These are phyloP conservation scores for Chytriomyces sp. DNA, from an alignment of 192 early-diverging fungal genomes.

Conservation along the genomic window DNA sequence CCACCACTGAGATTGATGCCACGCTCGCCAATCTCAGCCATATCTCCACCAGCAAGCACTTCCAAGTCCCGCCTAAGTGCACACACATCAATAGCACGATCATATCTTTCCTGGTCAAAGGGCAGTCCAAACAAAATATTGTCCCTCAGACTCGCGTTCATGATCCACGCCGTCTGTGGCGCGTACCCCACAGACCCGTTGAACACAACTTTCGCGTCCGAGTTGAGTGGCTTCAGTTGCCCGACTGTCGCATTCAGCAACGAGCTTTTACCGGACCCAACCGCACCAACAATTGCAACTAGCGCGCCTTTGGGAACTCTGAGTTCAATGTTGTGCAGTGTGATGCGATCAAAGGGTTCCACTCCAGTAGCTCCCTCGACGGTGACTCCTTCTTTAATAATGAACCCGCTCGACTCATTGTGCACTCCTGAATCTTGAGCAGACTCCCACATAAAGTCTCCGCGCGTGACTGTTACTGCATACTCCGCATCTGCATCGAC, in stretches of 20 bases:
- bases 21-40: conserved; percentile 56
- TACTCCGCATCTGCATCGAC: conserved; percentile 49
- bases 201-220: conserved; percentile 57
- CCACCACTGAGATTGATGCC: conserved; percentile 66
- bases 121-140: conserved; percentile 87
- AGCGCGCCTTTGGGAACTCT: conserved; percentile 55
- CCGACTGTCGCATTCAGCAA: conserved; percentile 76
- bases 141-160: conserved; percentile 48
- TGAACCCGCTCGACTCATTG: neutral
- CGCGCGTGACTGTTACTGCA: conserved; percentile 66
- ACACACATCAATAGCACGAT: conserved; percentile 76
- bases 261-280: conserved; percentile 78
- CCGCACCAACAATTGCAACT: conserved; percentile 74
- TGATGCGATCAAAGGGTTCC: neutral
- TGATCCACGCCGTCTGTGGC: conserved; percentile 82
- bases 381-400: neutral
- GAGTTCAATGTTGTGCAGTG: conserved; percentile 40
- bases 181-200: conserved; percentile 69
- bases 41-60: conserved; percentile 59
- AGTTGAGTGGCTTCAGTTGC: conserved; percentile 65
- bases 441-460: conserved; percentile 68
- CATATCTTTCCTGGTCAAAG: conserved; percentile 72
- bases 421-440: too few relatives aligned
- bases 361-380: neutral
- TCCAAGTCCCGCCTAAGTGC: conserved; percentile 74